Percentiles rank a stretch among this genome's conserved stretches.
Evolutionary conservation across 1,284 basidiomycete species (phyloP).

Genomic region (Ustilago crameri): DNA sequence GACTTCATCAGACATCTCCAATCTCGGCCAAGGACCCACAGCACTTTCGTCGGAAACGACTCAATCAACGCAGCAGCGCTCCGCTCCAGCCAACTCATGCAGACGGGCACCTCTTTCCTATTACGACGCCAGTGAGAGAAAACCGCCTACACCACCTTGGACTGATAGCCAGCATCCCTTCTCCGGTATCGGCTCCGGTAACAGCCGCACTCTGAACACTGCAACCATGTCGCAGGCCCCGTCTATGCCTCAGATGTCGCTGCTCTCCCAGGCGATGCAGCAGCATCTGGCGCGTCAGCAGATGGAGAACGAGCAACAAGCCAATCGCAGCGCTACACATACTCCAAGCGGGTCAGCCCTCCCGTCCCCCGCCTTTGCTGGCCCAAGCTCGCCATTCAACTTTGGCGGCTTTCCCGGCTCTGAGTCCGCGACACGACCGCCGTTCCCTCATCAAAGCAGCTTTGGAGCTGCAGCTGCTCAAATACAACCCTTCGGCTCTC

Average conservation of each 20-base stretch:
- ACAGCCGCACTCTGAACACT: constrained; percentile 9
- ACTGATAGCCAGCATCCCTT: constrained; percentile 8
- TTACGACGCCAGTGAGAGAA: constrained; percentile 40
- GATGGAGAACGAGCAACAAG: constrained; percentile 11
- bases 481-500: constrained; percentile 22
- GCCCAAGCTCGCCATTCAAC: constrained; percentile 24
- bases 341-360: constrained; percentile 37
- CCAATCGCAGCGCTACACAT: constrained; percentile 15
- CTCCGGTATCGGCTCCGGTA: constrained; percentile 15
- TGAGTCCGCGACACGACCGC: constrained; percentile 13
- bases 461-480: constrained; percentile 23
- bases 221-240: constrained; percentile 41
- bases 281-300: constrained; percentile 50
- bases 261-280: constrained; percentile 53
- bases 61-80: neutral
- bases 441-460: constrained; percentile 23
- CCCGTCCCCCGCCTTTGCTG: constrained; percentile 34
- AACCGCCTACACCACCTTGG: constrained; percentile 33
- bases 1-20: neutral
- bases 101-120: constrained; percentile 24
- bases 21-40: neutral
- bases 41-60: neutral
- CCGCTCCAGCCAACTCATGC: neutral
- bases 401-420: constrained; percentile 14
- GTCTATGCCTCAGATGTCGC: constrained; percentile 40